Evolutionary conservation across 192 early-diverging fungal species (phyloP).

Genomic region (Podila horticola): DNA sequence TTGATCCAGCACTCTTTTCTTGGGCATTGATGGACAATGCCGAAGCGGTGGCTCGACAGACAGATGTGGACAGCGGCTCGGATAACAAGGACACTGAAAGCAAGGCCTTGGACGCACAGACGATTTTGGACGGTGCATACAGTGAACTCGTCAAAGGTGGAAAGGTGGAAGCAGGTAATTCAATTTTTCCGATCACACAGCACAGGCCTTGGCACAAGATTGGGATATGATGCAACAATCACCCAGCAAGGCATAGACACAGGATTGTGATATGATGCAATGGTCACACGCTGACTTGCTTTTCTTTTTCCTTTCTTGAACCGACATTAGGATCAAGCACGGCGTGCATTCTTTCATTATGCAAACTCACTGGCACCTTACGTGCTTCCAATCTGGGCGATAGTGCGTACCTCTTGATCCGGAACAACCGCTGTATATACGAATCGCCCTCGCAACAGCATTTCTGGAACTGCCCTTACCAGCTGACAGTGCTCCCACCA

Average conservation of each 20-base stretch:
- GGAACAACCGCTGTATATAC: conserved; percentile 62
- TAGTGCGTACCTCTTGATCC: conserved; percentile 65
- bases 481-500: conserved; percentile 65
- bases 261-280: no score
- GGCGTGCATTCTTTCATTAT: conserved; percentile 66
- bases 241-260: no score
- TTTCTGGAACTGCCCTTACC: conserved; percentile 73
- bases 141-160: conserved; percentile 57
- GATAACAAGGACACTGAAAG: conserved; percentile 32
- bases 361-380: conserved; percentile 63
- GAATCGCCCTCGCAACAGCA: conserved; percentile 70
- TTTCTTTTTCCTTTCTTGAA: neutral
- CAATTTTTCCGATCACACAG: neutral
- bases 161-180: conserved; percentile 61
- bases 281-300: neutral
- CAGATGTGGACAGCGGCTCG: conserved; percentile 17
- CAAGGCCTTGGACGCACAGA: conserved; percentile 56
- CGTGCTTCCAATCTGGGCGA: conserved; percentile 66
- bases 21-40: conserved; percentile 73
- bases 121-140: conserved; percentile 63
- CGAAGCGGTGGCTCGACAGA: conserved; percentile 53
- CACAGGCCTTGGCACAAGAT: neutral
- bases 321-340: conserved; percentile 59
- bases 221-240: no score
- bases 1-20: conserved; percentile 62